A percentile compares a stretch with the other conserved stretches of the same genome.
phyloP scores from a whole-genome alignment of 257 asterid species.

The Plantago ovata region DNA sequence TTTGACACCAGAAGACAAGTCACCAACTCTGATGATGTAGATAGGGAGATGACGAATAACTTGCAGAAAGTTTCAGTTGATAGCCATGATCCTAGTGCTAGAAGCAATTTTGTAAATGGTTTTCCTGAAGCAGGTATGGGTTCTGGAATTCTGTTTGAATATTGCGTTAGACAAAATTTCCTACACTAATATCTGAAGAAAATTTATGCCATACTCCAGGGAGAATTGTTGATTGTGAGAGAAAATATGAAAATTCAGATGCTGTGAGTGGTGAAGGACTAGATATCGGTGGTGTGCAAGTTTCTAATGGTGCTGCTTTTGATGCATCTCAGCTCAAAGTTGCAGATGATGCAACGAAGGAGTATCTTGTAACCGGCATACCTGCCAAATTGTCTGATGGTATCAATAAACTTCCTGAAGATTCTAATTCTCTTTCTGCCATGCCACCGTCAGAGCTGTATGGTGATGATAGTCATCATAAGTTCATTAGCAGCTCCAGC shows the following conservation, averaged over 20 bases:
- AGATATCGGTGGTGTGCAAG: conserved; percentile 25
- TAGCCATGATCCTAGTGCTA: conserved; percentile 26
- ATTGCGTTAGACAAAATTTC: conserved; percentile 1
- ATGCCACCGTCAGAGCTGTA: conserved; percentile 42
- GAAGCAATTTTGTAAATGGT: too few relatives aligned
- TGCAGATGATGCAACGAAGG: conserved; percentile 33
- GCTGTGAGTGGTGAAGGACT: conserved; percentile 26
- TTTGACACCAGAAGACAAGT: conserved; percentile 32
- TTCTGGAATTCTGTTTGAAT: conserved; percentile 18
- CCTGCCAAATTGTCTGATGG: conserved; percentile 34
- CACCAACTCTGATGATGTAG: conserved; percentile 29
- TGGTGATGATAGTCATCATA: conserved; percentile 42
- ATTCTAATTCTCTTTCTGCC: conserved; percentile 33
- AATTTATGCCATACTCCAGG: conserved; percentile 27
- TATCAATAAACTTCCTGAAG: conserved; percentile 37
- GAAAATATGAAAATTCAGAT: conserved; percentile 30
- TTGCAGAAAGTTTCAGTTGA: conserved; percentile 30
- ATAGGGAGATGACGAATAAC: conserved; percentile 34
- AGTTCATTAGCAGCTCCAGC: conserved; percentile 32
- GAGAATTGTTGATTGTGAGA: conserved; percentile 30
- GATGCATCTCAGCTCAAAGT: conserved; percentile 33
- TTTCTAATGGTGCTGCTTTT: conserved; percentile 31
- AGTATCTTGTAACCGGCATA: conserved; percentile 32
- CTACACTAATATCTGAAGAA: conserved; percentile 20
- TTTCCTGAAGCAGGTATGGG: conserved; percentile 29